Evolutionary conservation across 805 yeast species (phyloP).

Genomic region (Nakazawaea laoshanensis): DNA sequence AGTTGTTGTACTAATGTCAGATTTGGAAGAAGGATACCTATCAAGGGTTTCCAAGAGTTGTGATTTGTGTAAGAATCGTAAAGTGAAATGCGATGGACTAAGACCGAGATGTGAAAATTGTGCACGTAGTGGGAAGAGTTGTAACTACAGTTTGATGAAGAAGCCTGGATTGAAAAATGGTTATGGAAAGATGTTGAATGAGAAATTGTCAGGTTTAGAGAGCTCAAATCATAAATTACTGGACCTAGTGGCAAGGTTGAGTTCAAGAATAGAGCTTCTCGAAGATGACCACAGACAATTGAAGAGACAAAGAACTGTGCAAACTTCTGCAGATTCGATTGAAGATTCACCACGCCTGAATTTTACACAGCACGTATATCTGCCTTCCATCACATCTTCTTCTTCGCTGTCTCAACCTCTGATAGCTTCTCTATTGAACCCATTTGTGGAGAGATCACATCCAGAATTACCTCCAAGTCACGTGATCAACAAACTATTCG

Average conservation of each 20-base stretch:
- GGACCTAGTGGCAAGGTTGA: conserved; percentile 1
- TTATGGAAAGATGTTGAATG: conserved; percentile 16
- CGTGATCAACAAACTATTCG: conserved; percentile 1
- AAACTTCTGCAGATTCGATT: background rate
- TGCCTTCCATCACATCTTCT: background rate
- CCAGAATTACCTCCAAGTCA: conserved; percentile 2
- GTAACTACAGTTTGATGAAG: conserved; percentile 15
- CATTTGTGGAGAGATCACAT: background rate
- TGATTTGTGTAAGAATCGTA: conserved; percentile 13
- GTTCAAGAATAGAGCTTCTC: background rate
- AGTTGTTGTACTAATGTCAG: background rate
- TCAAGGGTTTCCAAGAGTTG: conserved; percentile 13
- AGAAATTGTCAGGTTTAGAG: conserved; percentile 12
- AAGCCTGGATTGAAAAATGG: conserved; percentile 20
- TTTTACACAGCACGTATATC: background rate
- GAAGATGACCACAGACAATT: conserved; percentile 3
- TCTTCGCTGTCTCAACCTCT: background rate
- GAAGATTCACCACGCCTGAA: conserved; percentile 5
- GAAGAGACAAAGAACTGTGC: conserved; percentile 6
- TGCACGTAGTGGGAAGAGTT: conserved; percentile 10
- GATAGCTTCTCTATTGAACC: conserved; percentile 4
- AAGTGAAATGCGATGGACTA: conserved; percentile 14
- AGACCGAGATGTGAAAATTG: conserved; percentile 13
- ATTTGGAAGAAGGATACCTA: conserved; percentile 5
- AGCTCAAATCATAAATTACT: conserved; percentile 1